Evolutionary conservation across 2,329 filamentous ascomycete genomes (phyloP).

Genomic region (Epichloe brachyelytri): DNA sequence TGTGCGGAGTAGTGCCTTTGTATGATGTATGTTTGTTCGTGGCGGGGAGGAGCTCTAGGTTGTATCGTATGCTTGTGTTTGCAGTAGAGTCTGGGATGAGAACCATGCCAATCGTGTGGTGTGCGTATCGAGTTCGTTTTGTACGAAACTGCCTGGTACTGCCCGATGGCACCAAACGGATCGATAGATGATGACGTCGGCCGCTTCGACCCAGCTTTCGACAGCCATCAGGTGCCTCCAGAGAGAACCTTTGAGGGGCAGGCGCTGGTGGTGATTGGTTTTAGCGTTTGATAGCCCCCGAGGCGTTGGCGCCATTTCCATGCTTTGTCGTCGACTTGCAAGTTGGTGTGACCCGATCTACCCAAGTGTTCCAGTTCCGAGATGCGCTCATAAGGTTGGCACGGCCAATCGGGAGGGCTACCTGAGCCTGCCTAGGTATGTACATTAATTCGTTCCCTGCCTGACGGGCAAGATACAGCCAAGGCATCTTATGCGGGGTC

Average conservation of each 20-base stretch:
- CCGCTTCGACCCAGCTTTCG: background rate
- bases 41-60: background rate
- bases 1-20: background rate
- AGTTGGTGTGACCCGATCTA: no score
- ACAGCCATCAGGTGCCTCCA: background rate
- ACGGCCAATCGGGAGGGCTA: no score
- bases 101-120: background rate
- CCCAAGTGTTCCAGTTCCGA: no score
- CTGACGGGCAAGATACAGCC: no score
- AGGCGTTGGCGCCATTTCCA: background rate
- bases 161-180: background rate
- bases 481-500: no score
- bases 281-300: background rate
- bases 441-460: no score
- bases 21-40: background rate
- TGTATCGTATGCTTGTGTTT: no score
- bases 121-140: background rate
- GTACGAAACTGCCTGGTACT: background rate
- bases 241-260: background rate
- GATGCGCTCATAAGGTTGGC: background rate
- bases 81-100: background rate
- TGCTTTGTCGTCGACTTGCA: background rate
- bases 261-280: background rate
- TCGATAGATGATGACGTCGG: slow-evolving; percentile 7
- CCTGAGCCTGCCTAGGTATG: no score